Base-by-base conservation (phyloP, 2,329 filamentous ascomycete species). In the Penicillium palitans region DNA sequence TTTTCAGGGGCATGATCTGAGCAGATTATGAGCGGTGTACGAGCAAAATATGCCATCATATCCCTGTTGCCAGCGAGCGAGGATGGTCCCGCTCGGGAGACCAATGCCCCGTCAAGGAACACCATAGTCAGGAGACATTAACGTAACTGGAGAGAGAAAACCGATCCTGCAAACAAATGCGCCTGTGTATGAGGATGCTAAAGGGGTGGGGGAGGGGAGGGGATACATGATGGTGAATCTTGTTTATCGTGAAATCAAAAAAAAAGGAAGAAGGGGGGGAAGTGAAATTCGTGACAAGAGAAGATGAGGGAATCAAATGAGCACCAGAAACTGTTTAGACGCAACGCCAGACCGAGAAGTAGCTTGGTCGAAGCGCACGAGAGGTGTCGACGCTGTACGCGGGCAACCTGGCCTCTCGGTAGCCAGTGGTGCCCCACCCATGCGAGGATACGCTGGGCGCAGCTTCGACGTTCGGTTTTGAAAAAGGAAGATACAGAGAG, bases 161-260 rank as follows among this genome's bases (percentile, higher is more conserved):
- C 66, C 67, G 63, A 69, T 67, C 67, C 64, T 69, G 68, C 64
- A 68, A 70, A 69, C 62, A 68, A 68, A 64, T 72, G 71, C 73
- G 73, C 74, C 73, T 68, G 71, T 74, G 73, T 74, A 76, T 74
- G 72, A 72, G 66, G 67, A 74, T 74, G 71, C 73, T 74, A 72
- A 68, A 61, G 55, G 55, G 60, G 59, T 58, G 61, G 57, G 55
- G 56, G 47, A 65, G 72, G 74, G 73, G 70, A 68, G 72, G 74
- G 73, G 70, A 68, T 79, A 79, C 76, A 78, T 78, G 76, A 79
- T 63, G 73, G 76, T 78, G 76, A 75, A 78, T 79, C 76, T 78
- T 75, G 67, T 73, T 73, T 76, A 76, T 77, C 76, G 70, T 77
- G 66, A 74, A 65, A 67, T 66, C 68, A 62, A 70, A 69, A 67